A percentile compares a stretch with the other conserved stretches of the same genome.
Evolutionary conservation across 257 asterid genomes (phyloP).

Genomic region (Leonotis leonurus): DNA sequence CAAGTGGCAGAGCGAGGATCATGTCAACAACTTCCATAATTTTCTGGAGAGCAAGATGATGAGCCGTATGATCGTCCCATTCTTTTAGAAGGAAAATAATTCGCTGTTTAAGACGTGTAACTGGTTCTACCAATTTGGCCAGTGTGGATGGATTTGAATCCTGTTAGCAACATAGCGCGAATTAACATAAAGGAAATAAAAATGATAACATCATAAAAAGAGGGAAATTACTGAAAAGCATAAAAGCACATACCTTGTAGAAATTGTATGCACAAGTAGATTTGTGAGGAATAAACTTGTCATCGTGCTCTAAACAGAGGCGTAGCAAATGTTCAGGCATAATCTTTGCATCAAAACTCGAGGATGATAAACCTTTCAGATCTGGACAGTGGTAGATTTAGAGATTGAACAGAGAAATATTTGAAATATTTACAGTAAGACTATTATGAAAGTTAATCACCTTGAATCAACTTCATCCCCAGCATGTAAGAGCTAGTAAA

Average conservation of each 20-base stretch:
- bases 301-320: constrained; percentile 75
- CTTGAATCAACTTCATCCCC: constrained; percentile 54
- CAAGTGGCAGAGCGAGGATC: constrained; percentile 74
- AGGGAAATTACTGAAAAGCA: neutral
- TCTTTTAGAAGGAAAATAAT: constrained; percentile 44
- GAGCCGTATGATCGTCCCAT: constrained; percentile 65
- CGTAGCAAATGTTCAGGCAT: constrained; percentile 80
- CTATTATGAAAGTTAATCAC: constrained; percentile 27
- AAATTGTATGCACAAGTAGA: constrained; percentile 53
- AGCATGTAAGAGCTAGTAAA: constrained; percentile 57
- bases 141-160: constrained; percentile 60
- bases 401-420: neutral
- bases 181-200: neutral
- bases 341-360: constrained; percentile 66
- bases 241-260: constrained; percentile 45
- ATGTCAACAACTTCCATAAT: constrained; percentile 63
- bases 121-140: constrained; percentile 81
- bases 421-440: neutral
- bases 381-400: constrained; percentile 23
- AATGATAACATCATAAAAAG: neutral
- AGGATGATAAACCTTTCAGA: constrained; percentile 50
- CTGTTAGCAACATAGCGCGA: constrained; percentile 24
- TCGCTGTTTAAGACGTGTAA: constrained; percentile 44
- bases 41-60: constrained; percentile 59
- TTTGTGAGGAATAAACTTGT: constrained; percentile 33